A percentile compares a stretch with the other conserved stretches of the same genome.
These are phyloP conservation scores for Rehmannia glutinosa DNA, from an alignment of 257 asterid species.

Conservation along the genomic window DNA sequence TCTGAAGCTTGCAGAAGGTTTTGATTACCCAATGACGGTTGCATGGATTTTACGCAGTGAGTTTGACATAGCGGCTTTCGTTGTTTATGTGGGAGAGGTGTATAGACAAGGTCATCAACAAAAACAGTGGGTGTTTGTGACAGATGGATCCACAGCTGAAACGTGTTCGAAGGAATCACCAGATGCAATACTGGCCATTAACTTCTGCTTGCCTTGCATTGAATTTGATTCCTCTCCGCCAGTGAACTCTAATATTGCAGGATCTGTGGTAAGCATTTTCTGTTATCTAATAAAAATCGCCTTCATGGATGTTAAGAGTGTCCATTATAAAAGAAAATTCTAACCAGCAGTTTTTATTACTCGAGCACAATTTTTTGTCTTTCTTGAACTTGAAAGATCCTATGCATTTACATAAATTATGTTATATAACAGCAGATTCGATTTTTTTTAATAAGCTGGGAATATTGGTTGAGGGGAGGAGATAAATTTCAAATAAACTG, in stretches of 20 bases:
- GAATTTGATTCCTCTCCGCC: conserved; percentile 50
- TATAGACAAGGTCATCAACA: conserved; percentile 51
- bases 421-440: too few species aligned
- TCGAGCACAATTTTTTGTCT: neutral
- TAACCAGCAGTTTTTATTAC: too few species aligned
- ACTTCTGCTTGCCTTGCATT: conserved; percentile 50
- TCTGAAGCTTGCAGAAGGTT: conserved; percentile 1
- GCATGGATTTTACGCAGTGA: conserved; percentile 51
- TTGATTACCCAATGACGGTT: conserved; percentile 22
- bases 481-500: too few species aligned
- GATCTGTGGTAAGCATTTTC: conserved; percentile 62
- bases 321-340: neutral
- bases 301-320: neutral
- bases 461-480: too few species aligned
- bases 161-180: conserved; percentile 29
- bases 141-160: conserved; percentile 57
- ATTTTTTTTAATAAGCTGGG: too few species aligned
- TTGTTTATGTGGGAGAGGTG: conserved; percentile 78
- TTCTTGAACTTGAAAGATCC: neutral
- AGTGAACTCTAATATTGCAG: conserved; percentile 50
- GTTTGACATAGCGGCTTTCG: conserved; percentile 82
- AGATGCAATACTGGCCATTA: conserved; percentile 66
- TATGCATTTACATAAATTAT: neutral
- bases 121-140: conserved; percentile 93
- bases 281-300: neutral